phyloP scores from a whole-genome alignment of 2,329 filamentous ascomycete species.

The Diaporthe humulicola region DNA sequence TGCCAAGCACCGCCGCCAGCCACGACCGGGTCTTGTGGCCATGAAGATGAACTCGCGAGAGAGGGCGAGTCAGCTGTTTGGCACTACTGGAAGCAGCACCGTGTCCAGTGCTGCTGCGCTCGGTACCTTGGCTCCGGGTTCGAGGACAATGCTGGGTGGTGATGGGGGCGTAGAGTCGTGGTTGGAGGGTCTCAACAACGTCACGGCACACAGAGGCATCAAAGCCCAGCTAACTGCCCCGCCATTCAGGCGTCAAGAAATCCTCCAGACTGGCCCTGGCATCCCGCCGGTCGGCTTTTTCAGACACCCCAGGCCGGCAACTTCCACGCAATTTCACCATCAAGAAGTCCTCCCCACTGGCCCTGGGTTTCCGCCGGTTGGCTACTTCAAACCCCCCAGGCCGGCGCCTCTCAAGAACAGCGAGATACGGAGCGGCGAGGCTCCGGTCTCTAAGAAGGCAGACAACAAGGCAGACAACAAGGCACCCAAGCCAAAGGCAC shows the following conservation, averaged over 20 bases:
- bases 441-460: no score
- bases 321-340: no score
- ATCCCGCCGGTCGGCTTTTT: not conserved
- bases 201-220: no score
- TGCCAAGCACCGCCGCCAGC: not conserved
- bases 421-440: no score
- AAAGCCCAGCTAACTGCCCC: not conserved
- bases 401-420: no score
- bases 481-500: no score
- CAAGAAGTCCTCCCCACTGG: no score
- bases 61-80: not conserved
- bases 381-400: no score
- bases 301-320: not conserved
- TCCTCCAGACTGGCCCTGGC: not conserved
- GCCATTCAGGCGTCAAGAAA: not conserved
- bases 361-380: no score
- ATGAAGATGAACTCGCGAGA: not conserved
- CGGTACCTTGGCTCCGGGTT: not conserved
- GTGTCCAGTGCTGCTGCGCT: fast-evolving
- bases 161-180: no score
- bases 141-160: not conserved
- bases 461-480: no score
- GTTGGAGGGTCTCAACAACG: no score
- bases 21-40: not conserved
- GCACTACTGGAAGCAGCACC: not conserved